Evolutionary conservation across 176 grass and related monocot species (phyloP).

Genomic region (Musa beccarii): DNA sequence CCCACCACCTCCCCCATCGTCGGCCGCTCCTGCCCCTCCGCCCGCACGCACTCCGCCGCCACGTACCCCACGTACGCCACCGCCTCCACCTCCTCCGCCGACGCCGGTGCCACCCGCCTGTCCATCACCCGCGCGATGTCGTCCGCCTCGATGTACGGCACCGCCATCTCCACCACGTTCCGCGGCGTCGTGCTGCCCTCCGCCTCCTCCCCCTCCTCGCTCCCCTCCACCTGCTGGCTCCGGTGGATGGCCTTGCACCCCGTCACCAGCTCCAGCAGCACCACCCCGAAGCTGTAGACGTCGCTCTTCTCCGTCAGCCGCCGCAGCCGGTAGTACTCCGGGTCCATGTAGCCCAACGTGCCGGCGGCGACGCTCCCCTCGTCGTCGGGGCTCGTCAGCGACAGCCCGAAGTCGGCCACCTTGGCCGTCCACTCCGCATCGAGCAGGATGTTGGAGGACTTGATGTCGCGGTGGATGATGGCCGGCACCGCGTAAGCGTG

Average conservation of each 20-base stretch:
- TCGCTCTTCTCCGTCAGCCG: conserved; percentile 82
- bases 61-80: conserved; percentile 47
- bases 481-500: conserved; percentile 89
- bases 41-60: conserved; percentile 56
- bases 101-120: conserved; percentile 29
- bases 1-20: conserved; percentile 71
- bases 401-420: conserved; percentile 89
- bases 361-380: conserved; percentile 37
- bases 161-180: conserved; percentile 72
- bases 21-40: conserved; percentile 39
- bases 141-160: conserved; percentile 38
- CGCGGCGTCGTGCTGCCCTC: conserved; percentile 24
- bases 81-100: conserved; percentile 46
- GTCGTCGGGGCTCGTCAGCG: conserved; percentile 31
- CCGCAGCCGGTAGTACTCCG: conserved; percentile 84
- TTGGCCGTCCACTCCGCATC: conserved; percentile 84
- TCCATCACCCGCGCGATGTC: conserved; percentile 37
- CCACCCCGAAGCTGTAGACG: conserved; percentile 93
- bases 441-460: conserved; percentile 90
- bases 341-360: conserved; percentile 92
- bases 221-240: conserved; percentile 30
- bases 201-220: conserved; percentile 14
- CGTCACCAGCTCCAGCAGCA: conserved; percentile 77
- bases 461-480: conserved; percentile 93
- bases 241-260: conserved; percentile 71